phyloP scores from a whole-genome alignment of 257 asterid genomes.

The Plantago major region DNA sequence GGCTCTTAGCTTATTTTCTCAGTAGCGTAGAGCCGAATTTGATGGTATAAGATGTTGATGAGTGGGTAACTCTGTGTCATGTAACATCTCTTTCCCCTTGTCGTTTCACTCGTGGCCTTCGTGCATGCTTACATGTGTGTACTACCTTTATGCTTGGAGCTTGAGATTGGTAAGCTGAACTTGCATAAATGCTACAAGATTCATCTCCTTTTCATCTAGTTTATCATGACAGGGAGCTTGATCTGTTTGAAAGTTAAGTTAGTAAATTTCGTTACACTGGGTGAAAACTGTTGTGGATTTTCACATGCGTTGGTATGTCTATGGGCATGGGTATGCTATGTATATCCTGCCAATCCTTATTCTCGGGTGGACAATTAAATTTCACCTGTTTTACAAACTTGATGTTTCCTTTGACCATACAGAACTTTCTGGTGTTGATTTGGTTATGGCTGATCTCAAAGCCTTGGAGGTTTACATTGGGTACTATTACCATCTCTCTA shows the following conservation, averaged over 20 bases:
- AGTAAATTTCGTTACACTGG: background rate
- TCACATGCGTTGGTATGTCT: too few relatives aligned
- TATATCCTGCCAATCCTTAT: background rate
- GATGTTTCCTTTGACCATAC: conserved; percentile 24
- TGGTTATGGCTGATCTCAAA: conserved; percentile 74
- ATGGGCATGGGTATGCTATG: background rate
- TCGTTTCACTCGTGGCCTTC: too few relatives aligned
- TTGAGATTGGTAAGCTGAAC: too few relatives aligned
- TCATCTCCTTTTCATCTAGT: background rate
- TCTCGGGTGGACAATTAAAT: background rate
- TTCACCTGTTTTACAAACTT: conserved; percentile 13
- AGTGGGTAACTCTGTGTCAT: too few relatives aligned
- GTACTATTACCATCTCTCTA: conserved; percentile 57
- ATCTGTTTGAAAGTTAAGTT: background rate
- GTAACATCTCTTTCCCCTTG: too few relatives aligned
- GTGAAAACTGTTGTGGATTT: background rate
- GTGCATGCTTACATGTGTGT: too few relatives aligned
- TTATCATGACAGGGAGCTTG: background rate
- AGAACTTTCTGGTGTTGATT: conserved; percentile 82
- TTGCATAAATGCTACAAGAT: background rate
- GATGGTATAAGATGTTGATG: too few relatives aligned
- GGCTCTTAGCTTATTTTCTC: too few relatives aligned
- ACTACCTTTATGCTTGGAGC: too few relatives aligned
- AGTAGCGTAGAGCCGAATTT: too few relatives aligned
- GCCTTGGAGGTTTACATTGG: conserved; percentile 73